phyloP scores from a whole-genome alignment of 345 rosid species.

The Punica granatum region DNA sequence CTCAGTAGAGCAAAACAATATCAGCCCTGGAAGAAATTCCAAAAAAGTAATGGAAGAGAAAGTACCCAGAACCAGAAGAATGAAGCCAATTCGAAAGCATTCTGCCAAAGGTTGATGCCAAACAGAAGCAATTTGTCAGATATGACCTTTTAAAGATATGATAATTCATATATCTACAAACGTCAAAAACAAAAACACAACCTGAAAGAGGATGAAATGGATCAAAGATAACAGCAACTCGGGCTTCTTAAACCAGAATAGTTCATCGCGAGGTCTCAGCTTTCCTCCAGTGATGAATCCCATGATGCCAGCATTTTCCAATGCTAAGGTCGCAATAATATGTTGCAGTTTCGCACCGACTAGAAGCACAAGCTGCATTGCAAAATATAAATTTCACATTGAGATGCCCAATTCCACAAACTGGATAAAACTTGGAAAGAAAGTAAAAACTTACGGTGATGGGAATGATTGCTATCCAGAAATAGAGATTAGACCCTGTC shows the following conservation, averaged over 20 bases:
- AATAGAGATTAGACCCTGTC: constrained; percentile 92
- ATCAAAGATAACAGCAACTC: constrained; percentile 66
- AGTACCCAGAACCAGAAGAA: constrained; percentile 97
- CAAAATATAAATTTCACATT: constrained; percentile 4
- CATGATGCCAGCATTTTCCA: constrained; percentile 59
- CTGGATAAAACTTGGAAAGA: neutral
- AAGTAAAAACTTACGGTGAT: constrained; percentile 44
- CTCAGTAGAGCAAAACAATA: neutral
- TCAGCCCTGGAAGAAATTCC: neutral
- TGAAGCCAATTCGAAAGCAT: constrained; percentile 89
- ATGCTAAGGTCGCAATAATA: constrained; percentile 79
- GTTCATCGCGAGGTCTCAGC: constrained; percentile 82
- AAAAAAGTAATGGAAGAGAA: neutral
- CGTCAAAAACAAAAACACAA: constrained; percentile 9
- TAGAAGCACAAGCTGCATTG: constrained; percentile 60
- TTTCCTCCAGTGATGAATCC: constrained; percentile 38
- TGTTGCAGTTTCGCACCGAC: constrained; percentile 87
- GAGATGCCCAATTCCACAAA: neutral
- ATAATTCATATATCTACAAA: neutral
- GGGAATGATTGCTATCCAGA: constrained; percentile 95
- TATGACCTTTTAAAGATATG: neutral
- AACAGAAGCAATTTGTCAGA: neutral
- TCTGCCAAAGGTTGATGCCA: constrained; percentile 31
- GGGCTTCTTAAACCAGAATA: constrained; percentile 95
- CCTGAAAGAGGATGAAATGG: constrained; percentile 95